Evolutionary conservation across 2,329 filamentous ascomycete species (phyloP).

Genomic region (Cladosporium sp.): DNA sequence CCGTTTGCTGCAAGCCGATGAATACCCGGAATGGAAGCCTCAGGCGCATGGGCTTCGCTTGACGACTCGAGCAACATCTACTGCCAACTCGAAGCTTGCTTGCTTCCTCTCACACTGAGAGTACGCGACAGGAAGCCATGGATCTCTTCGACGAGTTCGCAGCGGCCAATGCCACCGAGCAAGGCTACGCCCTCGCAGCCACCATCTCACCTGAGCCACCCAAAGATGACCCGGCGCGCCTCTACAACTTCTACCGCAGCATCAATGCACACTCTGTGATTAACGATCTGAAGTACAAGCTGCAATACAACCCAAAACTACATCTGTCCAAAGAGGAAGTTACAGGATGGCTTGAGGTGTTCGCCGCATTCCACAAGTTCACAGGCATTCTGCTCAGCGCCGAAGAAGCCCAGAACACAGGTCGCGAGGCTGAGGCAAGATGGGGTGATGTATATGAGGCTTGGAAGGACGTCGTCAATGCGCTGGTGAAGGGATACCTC

Average conservation of each 20-base stretch:
- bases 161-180: conserved; percentile 62
- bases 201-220: conserved; percentile 73
- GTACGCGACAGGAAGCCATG: conserved; percentile 48
- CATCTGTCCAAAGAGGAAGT: conserved; percentile 59
- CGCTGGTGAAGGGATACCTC: conserved; percentile 78
- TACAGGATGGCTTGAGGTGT: conserved; percentile 85
- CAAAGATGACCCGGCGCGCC: conserved; percentile 61
- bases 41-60: conserved; percentile 3
- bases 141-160: conserved; percentile 76
- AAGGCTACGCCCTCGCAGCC: conserved; percentile 73
- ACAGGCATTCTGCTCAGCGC: conserved; percentile 70
- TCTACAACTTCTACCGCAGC: conserved; percentile 71
- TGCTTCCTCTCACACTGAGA: neutral
- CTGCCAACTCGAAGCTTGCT: neutral
- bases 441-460: conserved; percentile 83
- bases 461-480: conserved; percentile 83
- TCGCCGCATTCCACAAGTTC: conserved; percentile 80
- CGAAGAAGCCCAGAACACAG: conserved; percentile 56
- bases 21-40: conserved; percentile 6
- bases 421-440: conserved; percentile 52
- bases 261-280: conserved; percentile 68
- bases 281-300: conserved; percentile 68
- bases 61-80: neutral
- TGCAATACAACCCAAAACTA: conserved; percentile 62
- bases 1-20: neutral